Evolutionary conservation across 2,329 filamentous ascomycete genomes (phyloP).

Genomic region (Aspergillus proliferans): DNA sequence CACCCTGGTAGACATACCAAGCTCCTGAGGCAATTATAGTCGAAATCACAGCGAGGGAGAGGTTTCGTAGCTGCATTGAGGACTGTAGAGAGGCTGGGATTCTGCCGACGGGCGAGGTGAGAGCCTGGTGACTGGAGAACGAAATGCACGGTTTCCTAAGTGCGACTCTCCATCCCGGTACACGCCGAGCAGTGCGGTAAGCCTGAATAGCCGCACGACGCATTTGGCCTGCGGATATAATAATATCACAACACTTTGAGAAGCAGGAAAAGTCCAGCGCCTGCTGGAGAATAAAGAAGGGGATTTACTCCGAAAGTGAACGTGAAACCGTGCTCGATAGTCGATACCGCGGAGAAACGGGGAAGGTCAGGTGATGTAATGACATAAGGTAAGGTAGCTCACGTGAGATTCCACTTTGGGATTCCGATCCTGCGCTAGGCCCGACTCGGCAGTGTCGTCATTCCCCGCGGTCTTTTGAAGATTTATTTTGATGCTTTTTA

Average conservation of each 20-base stretch:
- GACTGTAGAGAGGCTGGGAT: constrained; percentile 34
- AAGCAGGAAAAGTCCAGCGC: constrained; percentile 5
- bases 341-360: constrained; percentile 1
- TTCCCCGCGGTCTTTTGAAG: constrained; percentile 19
- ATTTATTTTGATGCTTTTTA: not conserved
- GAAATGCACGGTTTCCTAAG: constrained; percentile 31
- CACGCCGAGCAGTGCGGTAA: constrained; percentile 43
- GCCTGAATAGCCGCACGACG: constrained; percentile 42
- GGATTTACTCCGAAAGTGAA: not conserved
- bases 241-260: not conserved
- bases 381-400: constrained; percentile 19
- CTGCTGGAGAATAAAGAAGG: constrained; percentile 10
- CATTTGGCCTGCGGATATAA: constrained; percentile 31
- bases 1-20: constrained; percentile 44
- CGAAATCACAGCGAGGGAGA: constrained; percentile 44
- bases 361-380: not conserved
- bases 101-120: constrained; percentile 30
- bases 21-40: constrained; percentile 43
- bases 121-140: constrained; percentile 32
- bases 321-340: no score
- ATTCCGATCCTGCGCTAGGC: constrained; percentile 16
- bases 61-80: constrained; percentile 45
- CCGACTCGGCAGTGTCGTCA: constrained; percentile 25
- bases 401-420: not conserved
- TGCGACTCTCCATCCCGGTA: constrained; percentile 38